phyloP scores from a whole-genome alignment of 352 stramenopile genomes.

The Globisporangium echinulatum region DNA sequence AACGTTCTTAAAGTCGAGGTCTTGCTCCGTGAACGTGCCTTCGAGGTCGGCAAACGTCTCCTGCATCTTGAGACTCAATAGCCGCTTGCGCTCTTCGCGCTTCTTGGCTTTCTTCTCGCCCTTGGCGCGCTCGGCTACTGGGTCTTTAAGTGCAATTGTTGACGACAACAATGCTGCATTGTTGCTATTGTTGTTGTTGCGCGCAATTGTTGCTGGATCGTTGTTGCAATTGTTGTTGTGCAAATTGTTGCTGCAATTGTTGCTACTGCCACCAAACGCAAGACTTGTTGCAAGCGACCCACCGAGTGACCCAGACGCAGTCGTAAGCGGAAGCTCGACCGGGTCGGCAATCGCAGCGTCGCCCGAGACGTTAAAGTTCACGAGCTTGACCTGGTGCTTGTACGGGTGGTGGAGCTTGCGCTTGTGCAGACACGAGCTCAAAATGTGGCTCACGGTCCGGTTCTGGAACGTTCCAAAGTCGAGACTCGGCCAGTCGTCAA shows the following conservation, averaged over 20 bases:
- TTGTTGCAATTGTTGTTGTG: too few relatives aligned
- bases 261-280: conserved; percentile 27
- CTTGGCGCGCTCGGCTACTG: conserved; percentile 11
- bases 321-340: conserved; percentile 3
- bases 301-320: conserved; percentile 10
- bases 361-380: conserved; percentile 73
- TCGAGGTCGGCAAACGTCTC: conserved; percentile 60
- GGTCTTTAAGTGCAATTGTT: too few relatives aligned
- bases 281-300: conserved; percentile 52
- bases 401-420: conserved; percentile 77
- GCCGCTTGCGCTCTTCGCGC: conserved; percentile 51
- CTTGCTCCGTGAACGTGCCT: conserved; percentile 60
- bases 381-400: conserved; percentile 79
- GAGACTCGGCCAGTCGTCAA: conserved; percentile 74
- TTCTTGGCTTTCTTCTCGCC: conserved; percentile 61
- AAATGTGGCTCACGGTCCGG: conserved; percentile 76
- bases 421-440: conserved; percentile 80
- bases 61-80: conserved; percentile 63
- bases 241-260: too few relatives aligned
- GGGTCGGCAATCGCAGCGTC: conserved; percentile 9
- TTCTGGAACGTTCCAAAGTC: conserved; percentile 83
- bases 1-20: conserved; percentile 60
- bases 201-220: too few relatives aligned
- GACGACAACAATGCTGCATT: too few relatives aligned
- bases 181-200: too few relatives aligned